Base-by-base conservation (phyloP, 2,329 filamentous ascomycete genomes). In the Fusarium sp. region DNA sequence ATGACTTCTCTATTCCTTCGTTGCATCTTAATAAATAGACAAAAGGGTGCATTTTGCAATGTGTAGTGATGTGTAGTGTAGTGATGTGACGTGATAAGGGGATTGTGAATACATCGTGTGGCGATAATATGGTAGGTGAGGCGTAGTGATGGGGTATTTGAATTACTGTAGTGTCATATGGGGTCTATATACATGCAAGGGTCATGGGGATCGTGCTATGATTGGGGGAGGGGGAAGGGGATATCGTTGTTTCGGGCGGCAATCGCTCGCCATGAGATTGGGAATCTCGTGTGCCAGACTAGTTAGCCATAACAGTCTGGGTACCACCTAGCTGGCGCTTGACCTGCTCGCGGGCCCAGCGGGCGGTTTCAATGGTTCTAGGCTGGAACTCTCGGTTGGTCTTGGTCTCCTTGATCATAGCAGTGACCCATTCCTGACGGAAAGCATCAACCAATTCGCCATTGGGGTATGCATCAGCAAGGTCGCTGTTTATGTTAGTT, bases 321-420 rank as follows among this genome's bases (percentile, higher is more conserved):
- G 79, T 52, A 71, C 88, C 88, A 63, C 87, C 87, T 55, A 90
- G 83, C 82, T 99, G 96, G 76, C 94, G 92, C 88, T 98, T 98
- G 80, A 98, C 95, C 81, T 98, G 94, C 83, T 98, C 96, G 66
- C 95, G 92, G 70, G 96, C 95, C 96, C 96, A 99, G 76, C 95
- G 92, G 78, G 96, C 96, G 49, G 96, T 98, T 73, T 98, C 94
- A 72, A 96, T 91, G 6, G 96, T 99, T 70, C 95, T 92, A 29
- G 88, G 78, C 74, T 90, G 88, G 84, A 93, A 98, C 49, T 98
- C 95, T 74, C 93, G 91, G 85, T 96, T 98, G 63, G 89, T 88
- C 77, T 95, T 92, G 49, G 94, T 95, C 81, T 98, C 95, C 83
- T 95, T 95, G 77, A 98, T 95, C 86, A 99, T 91, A 29, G 86